Conservation (phyloP, 139 green algal species). For the Pleodorina starrii region DNA sequence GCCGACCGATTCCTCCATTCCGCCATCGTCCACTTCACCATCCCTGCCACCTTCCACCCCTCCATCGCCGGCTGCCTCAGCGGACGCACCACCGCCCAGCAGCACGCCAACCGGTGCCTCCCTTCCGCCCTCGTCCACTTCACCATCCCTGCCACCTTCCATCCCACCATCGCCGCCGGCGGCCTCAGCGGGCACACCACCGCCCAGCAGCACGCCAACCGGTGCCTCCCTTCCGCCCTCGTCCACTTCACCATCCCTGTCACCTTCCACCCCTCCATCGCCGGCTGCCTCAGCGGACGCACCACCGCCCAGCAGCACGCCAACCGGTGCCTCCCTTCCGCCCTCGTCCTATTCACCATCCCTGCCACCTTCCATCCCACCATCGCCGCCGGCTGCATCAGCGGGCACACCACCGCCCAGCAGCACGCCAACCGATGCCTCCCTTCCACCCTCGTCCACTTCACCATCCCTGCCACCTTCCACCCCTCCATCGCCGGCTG, state of each 20-base stretch:
- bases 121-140: not conserved
- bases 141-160: not conserved
- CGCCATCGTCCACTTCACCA: not conserved
- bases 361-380: not conserved
- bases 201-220: not conserved
- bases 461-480: not conserved
- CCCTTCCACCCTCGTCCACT: not conserved
- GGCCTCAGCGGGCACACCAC: not conserved
- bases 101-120: too few relatives aligned
- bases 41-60: not conserved
- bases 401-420: not conserved
- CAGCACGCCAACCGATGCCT: not conserved
- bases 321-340: not conserved
- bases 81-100: not conserved
- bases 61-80: not conserved
- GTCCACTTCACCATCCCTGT: not conserved
- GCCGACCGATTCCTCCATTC: too few relatives aligned
- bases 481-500: not conserved
- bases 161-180: not conserved
- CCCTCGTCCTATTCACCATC: not conserved
- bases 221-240: not conserved
- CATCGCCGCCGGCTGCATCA: not conserved
- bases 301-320: too few relatives aligned
- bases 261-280: not conserved
- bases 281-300: not conserved